Evolutionary conservation across 257 asterid genomes (phyloP).

Genomic region (Rhazya stricta): DNA sequence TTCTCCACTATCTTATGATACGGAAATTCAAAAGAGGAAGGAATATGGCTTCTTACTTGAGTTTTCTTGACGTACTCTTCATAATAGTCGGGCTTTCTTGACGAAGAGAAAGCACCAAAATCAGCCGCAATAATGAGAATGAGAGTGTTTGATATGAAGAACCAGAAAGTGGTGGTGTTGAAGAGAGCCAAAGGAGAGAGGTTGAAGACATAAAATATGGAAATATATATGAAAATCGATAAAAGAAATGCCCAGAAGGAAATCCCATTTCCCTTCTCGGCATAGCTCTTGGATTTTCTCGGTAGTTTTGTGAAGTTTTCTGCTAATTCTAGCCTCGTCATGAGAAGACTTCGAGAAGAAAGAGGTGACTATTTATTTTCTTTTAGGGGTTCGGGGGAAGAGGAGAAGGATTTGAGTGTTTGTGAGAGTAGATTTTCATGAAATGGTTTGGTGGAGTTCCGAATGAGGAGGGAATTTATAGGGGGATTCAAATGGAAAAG

Average conservation of each 20-base stretch:
- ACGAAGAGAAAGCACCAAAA: slow-evolving; percentile 37
- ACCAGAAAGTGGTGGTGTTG: slow-evolving; percentile 62
- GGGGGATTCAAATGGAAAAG: not conserved
- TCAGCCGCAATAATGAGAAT: slow-evolving; percentile 57
- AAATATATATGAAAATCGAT: slow-evolving; percentile 35
- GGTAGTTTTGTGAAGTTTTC: not conserved
- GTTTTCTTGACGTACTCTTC: slow-evolving; percentile 25
- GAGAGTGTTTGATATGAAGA: slow-evolving; percentile 55
- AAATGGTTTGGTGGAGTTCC: not conserved
- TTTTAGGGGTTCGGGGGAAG: too few relatives aligned
- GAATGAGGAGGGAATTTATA: not conserved
- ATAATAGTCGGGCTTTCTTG: slow-evolving; percentile 21
- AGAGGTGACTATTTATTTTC: not conserved
- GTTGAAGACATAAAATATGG: slow-evolving; percentile 42
- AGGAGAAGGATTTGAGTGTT: not conserved
- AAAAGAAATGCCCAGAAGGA: slow-evolving; percentile 45
- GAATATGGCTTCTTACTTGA: not conserved
- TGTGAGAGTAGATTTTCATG: not conserved
- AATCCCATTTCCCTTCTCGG: slow-evolving; percentile 24
- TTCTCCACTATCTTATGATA: not conserved
- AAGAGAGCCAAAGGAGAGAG: slow-evolving; percentile 49
- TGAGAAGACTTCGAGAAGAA: not conserved
- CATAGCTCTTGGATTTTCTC: not conserved
- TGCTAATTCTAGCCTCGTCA: not conserved
- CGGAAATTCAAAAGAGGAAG: slow-evolving; percentile 12